A percentile compares a stretch with the other conserved stretches of the same genome.
These are phyloP conservation scores for Podila epicladia DNA, from an alignment of 192 early-diverging fungal genomes.

Conservation along the genomic window DNA sequence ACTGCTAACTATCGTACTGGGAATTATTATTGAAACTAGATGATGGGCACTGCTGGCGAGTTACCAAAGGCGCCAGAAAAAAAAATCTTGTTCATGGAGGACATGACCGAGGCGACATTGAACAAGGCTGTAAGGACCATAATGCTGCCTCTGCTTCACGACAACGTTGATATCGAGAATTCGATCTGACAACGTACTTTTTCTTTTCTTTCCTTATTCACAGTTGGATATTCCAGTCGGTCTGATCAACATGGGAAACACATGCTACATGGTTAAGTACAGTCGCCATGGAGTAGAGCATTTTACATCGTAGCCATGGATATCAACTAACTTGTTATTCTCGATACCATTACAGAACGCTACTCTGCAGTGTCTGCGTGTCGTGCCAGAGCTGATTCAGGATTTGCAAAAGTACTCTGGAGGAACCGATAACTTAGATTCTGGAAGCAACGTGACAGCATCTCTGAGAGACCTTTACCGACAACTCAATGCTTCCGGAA, in stretches of 20 bases:
- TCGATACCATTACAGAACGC: conserved; percentile 73
- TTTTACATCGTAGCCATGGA: conserved; percentile 15
- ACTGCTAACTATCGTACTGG: not conserved
- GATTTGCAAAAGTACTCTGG: conserved; percentile 57
- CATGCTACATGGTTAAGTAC: conserved; percentile 73
- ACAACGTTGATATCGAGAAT: no score
- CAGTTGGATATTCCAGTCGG: conserved; percentile 93
- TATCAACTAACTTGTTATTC: not conserved
- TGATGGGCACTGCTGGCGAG: conserved; percentile 98
- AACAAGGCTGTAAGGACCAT: conserved; percentile 75
- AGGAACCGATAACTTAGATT: conserved; percentile 58
- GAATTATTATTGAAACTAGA: conserved; percentile 53
- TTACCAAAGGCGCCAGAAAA: conserved; percentile 84
- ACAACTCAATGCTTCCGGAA: conserved; percentile 73
- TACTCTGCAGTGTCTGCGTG: conserved; percentile 92
- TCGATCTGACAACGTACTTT: no score
- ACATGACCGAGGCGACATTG: conserved; percentile 90
- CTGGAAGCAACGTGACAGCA: conserved; percentile 70
- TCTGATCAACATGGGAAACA: conserved; percentile 92
- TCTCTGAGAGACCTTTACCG: conserved; percentile 80
- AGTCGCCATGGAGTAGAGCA: no score
- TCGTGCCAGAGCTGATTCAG: conserved; percentile 79
- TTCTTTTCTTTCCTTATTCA: conserved; percentile 2
- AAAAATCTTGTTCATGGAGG: conserved; percentile 85
- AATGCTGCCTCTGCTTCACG: no score